These are phyloP conservation scores for Nannochloropsis salina DNA, from an alignment of 108 stramenopile species.

Conservation along the genomic window DNA sequence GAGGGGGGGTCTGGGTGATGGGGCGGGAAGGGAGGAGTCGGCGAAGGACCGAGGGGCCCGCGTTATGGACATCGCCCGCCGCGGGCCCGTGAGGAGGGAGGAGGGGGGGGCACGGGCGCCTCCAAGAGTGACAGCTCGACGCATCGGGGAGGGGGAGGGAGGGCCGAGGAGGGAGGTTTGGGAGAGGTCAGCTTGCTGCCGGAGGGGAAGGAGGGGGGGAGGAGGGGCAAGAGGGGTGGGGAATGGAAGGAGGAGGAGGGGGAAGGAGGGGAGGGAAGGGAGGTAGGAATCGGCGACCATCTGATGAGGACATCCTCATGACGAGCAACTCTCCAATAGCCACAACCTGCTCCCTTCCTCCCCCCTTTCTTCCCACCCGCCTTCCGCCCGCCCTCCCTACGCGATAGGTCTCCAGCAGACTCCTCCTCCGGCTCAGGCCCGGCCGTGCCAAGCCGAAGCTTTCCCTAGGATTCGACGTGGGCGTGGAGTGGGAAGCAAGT, in stretches of 20 bases:
- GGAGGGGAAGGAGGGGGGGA: not conserved
- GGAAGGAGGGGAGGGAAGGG: too few species aligned
- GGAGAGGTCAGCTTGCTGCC: not conserved
- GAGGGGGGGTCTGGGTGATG: too few species aligned
- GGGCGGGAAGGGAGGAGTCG: too few species aligned
- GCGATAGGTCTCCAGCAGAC: too few species aligned
- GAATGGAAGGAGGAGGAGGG: not conserved
- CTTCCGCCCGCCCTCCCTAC: not conserved
- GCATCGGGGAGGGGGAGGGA: not conserved
- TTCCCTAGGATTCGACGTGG: too few species aligned
- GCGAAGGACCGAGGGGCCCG: not conserved
- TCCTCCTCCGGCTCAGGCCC: too few species aligned
- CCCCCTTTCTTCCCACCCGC: not conserved
- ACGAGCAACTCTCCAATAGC: too few species aligned
- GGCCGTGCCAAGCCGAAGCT: too few species aligned
- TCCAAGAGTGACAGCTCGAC: not conserved
- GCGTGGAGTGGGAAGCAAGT: too few species aligned
- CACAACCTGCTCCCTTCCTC: not conserved
- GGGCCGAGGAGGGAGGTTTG: not conserved
- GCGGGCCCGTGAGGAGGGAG: not conserved
- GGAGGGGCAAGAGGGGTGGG: not conserved
- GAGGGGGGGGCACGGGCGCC: not conserved
- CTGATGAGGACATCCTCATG: too few species aligned
- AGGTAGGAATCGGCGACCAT: too few species aligned
- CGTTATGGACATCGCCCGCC: not conserved